Conservation (phyloP, 768 basidiomycete species). For the Porphyrellus cyaneotinctus region DNA sequence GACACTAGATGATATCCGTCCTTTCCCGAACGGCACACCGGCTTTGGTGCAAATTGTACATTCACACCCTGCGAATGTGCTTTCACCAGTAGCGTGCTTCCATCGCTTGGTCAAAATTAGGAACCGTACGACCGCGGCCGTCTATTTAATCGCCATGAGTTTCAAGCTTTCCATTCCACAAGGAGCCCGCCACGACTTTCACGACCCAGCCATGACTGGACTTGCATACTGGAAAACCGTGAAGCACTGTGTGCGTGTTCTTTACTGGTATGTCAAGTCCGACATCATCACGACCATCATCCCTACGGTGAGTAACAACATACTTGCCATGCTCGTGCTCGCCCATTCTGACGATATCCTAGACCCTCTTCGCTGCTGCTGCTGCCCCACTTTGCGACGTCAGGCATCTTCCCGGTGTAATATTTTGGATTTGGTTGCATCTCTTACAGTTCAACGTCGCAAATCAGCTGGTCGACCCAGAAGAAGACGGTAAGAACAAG, state of each 20-base stretch:
- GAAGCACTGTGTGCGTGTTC: conserved; percentile 9
- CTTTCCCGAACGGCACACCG: conserved; percentile 1
- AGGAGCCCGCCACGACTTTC: conserved; percentile 9
- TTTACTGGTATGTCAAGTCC: conserved; percentile 25
- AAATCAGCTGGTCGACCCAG: conserved; percentile 39
- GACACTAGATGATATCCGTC: not conserved
- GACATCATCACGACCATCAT: conserved; percentile 27
- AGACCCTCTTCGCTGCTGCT: conserved; percentile 35
- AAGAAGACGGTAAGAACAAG: conserved; percentile 44
- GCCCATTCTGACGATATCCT: not conserved
- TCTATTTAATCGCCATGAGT: conserved; percentile 20
- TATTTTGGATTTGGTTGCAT: conserved; percentile 47
- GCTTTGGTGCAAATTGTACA: conserved; percentile 6
- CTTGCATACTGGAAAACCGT: conserved; percentile 11
- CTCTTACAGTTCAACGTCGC: conserved; percentile 42
- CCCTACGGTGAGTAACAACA: conserved; percentile 19
- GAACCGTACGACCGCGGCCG: not conserved
- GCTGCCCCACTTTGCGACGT: conserved; percentile 31
- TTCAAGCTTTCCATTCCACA: not conserved
- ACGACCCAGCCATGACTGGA: conserved; percentile 21
- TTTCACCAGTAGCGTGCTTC: not conserved
- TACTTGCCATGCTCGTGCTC: not conserved
- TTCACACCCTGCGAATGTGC: conserved; percentile 13
- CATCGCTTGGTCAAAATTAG: conserved; percentile 9
- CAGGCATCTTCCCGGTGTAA: conserved; percentile 23